A percentile compares a stretch with the other conserved stretches of the same genome.
Evolutionary conservation across 1,284 basidiomycete species (phyloP).

Genomic region (Grifola frondosa): DNA sequence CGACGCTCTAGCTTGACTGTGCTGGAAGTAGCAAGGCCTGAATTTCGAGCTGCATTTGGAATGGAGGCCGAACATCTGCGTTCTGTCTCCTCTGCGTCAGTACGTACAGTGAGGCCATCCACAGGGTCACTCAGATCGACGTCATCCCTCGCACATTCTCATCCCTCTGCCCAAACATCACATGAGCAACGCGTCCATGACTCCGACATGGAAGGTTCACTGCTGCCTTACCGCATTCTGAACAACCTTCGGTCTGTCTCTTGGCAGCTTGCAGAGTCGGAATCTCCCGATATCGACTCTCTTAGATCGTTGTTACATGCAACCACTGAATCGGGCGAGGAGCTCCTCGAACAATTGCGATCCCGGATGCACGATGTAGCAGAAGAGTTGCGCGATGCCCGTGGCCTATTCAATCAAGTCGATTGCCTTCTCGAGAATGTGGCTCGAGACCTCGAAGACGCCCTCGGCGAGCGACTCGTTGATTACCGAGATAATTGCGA

Average conservation of each 20-base stretch:
- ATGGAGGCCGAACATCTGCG: slow-evolving; percentile 44
- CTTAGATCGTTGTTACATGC: slow-evolving; percentile 49
- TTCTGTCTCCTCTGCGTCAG: slow-evolving; percentile 53
- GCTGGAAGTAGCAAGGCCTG: slow-evolving; percentile 60
- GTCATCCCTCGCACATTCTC: slow-evolving; percentile 18
- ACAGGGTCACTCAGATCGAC: slow-evolving; percentile 36
- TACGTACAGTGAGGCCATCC: slow-evolving; percentile 57
- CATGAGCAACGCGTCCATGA: slow-evolving; percentile 21
- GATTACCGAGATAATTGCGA: slow-evolving; percentile 20
- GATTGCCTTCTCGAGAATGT: slow-evolving; percentile 37
- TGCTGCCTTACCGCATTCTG: slow-evolving; percentile 49
- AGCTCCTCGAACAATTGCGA: slow-evolving; percentile 49
- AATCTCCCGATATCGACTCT: slow-evolving; percentile 35
- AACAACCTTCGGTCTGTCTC: slow-evolving; percentile 52
- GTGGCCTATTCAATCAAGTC: slow-evolving; percentile 36
- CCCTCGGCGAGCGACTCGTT: slow-evolving; percentile 13
- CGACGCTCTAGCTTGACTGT: slow-evolving; percentile 54
- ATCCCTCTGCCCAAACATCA: slow-evolving; percentile 1
- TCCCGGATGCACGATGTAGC: slow-evolving; percentile 49
- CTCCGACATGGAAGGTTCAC: slow-evolving; percentile 44
- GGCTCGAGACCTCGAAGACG: slow-evolving; percentile 43
- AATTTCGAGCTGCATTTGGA: slow-evolving; percentile 60
- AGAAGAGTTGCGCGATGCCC: slow-evolving; percentile 48
- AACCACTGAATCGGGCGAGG: slow-evolving; percentile 42
- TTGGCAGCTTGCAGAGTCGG: slow-evolving; percentile 22